phyloP scores from a whole-genome alignment of 2,329 filamentous ascomycete species.

The Aspergillus felis region DNA sequence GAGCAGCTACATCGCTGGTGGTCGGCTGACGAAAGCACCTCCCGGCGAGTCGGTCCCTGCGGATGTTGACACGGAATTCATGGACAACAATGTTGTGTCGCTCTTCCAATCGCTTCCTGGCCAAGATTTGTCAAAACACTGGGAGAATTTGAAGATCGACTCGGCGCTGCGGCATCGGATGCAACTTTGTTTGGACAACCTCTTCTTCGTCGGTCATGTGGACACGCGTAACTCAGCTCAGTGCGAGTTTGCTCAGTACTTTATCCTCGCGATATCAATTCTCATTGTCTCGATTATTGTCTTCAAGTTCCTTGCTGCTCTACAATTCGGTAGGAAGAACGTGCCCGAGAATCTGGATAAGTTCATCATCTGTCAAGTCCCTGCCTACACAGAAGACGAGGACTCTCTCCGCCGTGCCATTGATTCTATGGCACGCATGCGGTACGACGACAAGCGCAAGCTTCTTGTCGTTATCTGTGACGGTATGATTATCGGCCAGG shows the following conservation, averaged over 20 bases:
- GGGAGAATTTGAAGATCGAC: slow-evolving; percentile 65
- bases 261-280: slow-evolving; percentile 79
- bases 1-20: slow-evolving; percentile 75
- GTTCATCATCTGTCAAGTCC: slow-evolving; percentile 96
- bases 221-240: slow-evolving; percentile 83
- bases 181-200: slow-evolving; percentile 81
- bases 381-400: slow-evolving; percentile 97
- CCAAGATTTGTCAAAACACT: slow-evolving; percentile 76
- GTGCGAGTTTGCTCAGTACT: slow-evolving; percentile 85
- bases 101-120: slow-evolving; percentile 77
- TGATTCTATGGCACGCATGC: slow-evolving; percentile 91
- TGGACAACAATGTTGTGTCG: slow-evolving; percentile 68
- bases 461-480: slow-evolving; percentile 89
- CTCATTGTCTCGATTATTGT: slow-evolving; percentile 75
- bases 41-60: slow-evolving; percentile 49
- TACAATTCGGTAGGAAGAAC: slow-evolving; percentile 90
- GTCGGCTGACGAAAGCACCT: slow-evolving; percentile 60
- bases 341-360: slow-evolving; percentile 95
- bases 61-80: slow-evolving; percentile 66
- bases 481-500: slow-evolving; percentile 99
- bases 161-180: slow-evolving; percentile 59
- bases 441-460: slow-evolving; percentile 98
- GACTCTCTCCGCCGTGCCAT: slow-evolving; percentile 95
- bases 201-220: slow-evolving; percentile 89
- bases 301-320: slow-evolving; percentile 94